These are phyloP conservation scores for Myrica gale DNA, from an alignment of 306 rosid species.

Conservation along the genomic window DNA sequence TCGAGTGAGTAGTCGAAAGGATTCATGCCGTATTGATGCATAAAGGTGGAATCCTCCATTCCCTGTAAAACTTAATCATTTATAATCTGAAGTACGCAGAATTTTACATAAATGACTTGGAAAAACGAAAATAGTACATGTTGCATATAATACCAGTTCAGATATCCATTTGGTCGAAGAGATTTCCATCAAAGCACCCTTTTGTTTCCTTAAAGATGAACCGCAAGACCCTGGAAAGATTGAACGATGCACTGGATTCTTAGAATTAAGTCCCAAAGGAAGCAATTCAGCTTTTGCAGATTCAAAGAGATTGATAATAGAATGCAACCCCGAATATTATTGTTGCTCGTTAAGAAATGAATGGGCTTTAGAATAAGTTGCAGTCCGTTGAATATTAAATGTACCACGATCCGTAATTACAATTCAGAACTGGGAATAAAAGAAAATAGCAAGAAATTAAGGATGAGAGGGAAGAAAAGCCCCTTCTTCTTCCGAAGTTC, in stretches of 20 bases:
- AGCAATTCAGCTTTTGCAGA: not conserved
- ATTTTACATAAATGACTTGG: not conserved
- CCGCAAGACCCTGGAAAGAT: not conserved
- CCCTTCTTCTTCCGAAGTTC: not conserved
- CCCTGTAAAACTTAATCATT: constrained; percentile 11
- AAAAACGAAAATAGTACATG: not conserved
- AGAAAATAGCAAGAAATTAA: not conserved
- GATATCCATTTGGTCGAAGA: constrained; percentile 39
- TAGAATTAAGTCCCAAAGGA: not conserved
- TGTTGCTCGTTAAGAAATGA: not conserved
- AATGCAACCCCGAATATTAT: not conserved
- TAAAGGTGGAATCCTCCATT: constrained; percentile 28
- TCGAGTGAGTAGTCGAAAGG: constrained; percentile 37
- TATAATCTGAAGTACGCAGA: not conserved
- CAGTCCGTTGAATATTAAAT: no score
- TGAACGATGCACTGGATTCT: not conserved
- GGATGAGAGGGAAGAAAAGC: not conserved
- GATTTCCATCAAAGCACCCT: constrained; percentile 25
- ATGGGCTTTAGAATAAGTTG: not conserved
- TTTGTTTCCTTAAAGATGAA: constrained; percentile 12
- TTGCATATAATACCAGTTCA: constrained; percentile 27
- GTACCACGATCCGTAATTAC: no score
- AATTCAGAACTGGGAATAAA: no score
- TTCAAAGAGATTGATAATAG: not conserved
- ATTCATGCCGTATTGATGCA: constrained; percentile 26